Evolutionary conservation across 352 stramenopile genomes (phyloP).

Genomic region (Vaucheria bursata): DNA sequence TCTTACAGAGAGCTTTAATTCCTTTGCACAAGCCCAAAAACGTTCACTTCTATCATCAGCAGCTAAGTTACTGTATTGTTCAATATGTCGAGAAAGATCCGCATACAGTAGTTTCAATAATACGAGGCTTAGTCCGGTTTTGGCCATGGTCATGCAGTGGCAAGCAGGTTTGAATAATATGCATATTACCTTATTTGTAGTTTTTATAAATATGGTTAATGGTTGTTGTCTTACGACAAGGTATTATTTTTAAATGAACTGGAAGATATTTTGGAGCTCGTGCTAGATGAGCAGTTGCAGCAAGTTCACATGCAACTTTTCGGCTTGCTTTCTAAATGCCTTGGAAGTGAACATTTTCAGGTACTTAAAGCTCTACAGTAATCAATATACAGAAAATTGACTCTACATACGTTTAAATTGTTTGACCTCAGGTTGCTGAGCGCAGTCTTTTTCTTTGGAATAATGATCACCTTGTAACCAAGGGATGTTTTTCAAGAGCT

Average conservation of each 20-base stretch:
- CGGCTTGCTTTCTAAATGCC: conserved; percentile 67
- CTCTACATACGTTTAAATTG: too few species aligned
- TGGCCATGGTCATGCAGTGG: conserved; percentile 86
- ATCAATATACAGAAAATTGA: too few species aligned
- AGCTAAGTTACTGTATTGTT: conserved; percentile 98
- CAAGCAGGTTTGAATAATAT: conserved; percentile 66
- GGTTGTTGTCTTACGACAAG: conserved; percentile 2
- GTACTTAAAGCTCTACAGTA: conserved; percentile 7
- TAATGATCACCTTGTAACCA: conserved; percentile 91
- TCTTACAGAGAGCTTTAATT: conserved; percentile 83
- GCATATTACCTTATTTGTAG: too few species aligned
- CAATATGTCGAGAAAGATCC: conserved; percentile 99
- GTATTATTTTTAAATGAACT: conserved; percentile 94
- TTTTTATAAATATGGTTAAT: too few species aligned
- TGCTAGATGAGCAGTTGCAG: conserved; percentile 55
- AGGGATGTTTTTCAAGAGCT: conserved; percentile 37
- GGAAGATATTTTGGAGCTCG: conserved; percentile 94
- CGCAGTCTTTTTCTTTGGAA: conserved; percentile 97
- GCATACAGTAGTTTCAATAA: conserved; percentile 85
- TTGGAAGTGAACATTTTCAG: conserved; percentile 90
- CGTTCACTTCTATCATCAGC: conserved; percentile 93
- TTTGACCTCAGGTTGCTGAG: conserved; percentile 74
- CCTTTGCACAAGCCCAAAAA: conserved; percentile 93
- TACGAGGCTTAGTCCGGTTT: conserved; percentile 82
- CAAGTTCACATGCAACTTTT: conserved; percentile 69